Conservation (phyloP, 208 protist genomes). For the Blechomonas ayalai region DNA sequence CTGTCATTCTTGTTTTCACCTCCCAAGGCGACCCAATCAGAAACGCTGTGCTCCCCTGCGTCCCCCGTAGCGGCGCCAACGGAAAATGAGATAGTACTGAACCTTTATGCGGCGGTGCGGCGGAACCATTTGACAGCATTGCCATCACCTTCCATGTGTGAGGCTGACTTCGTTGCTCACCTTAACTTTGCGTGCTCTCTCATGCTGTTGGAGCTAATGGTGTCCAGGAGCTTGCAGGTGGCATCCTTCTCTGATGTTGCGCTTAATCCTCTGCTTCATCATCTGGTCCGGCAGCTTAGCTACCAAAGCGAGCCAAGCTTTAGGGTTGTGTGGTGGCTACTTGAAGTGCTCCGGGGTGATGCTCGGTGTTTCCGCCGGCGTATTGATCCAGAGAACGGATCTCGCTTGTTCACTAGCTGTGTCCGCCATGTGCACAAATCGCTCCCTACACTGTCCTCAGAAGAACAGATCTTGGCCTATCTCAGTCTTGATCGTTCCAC, state of each 20-base stretch:
- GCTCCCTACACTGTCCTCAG: slow-evolving; percentile 20
- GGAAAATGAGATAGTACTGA: slow-evolving; percentile 14
- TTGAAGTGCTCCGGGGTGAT: slow-evolving; percentile 16
- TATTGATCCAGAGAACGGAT: slow-evolving; percentile 7
- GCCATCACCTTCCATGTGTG: slow-evolving; percentile 1
- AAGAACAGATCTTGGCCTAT: slow-evolving; percentile 32
- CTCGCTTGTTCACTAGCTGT: slow-evolving; percentile 31
- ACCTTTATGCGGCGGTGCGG: slow-evolving; percentile 16
- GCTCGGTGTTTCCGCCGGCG: background rate
- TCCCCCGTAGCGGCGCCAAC: background rate
- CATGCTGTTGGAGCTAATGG: slow-evolving; percentile 19
- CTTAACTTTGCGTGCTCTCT: slow-evolving; percentile 5
- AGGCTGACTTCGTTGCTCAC: slow-evolving; percentile 2
- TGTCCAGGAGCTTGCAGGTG: slow-evolving; percentile 4
- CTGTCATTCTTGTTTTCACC: slow-evolving; percentile 25
- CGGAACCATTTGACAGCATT: too few species aligned
- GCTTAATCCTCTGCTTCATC: slow-evolving; percentile 6
- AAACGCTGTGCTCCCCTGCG: background rate
- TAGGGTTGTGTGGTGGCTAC: slow-evolving; percentile 34
- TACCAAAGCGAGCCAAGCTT: too few species aligned
- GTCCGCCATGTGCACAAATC: slow-evolving; percentile 38
- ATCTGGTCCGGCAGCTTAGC: slow-evolving; percentile 11
- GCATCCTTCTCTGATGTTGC: slow-evolving; percentile 4
- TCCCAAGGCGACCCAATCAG: background rate
- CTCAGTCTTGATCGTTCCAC: slow-evolving; percentile 10